These are phyloP conservation scores for Cinnamomum chago DNA, from an alignment of 164 flowering plant genomes.

Conservation along the genomic window DNA sequence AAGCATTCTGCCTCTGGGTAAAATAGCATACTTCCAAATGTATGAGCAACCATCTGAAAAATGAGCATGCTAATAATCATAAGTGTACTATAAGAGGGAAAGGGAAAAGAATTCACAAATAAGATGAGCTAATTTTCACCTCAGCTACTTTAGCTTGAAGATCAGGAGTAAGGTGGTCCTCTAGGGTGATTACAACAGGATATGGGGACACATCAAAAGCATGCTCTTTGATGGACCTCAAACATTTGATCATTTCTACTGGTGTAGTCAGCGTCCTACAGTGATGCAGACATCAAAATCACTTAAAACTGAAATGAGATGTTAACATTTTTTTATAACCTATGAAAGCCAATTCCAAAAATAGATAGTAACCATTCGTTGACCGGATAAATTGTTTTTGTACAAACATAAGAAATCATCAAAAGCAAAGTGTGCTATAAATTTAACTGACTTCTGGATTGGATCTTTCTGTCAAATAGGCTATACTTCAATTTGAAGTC, in stretches of 20 bases:
- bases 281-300: constrained; percentile 4
- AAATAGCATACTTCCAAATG: constrained; percentile 66
- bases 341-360: neutral
- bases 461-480: neutral
- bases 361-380: neutral
- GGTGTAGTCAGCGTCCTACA: constrained; percentile 68
- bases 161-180: constrained; percentile 68
- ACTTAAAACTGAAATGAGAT: constrained; percentile 3
- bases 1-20: constrained; percentile 48
- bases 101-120: neutral
- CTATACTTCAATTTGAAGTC: neutral
- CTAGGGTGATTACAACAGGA: constrained; percentile 67
- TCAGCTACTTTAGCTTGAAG: constrained; percentile 77
- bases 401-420: neutral
- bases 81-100: neutral
- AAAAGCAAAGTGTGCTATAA: neutral
- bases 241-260: constrained; percentile 57
- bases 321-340: neutral
- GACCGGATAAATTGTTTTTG: neutral
- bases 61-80: neutral
- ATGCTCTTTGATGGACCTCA: constrained; percentile 62
- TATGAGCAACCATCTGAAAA: constrained; percentile 57
- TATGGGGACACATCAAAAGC: constrained; percentile 57
- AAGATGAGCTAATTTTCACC: constrained; percentile 28
- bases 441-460: neutral